Evolutionary conservation across 176 grass and related monocot genomes (phyloP), one percentile per base, ranked within the genome.

Genomic region (maize (Zea mays)): DNA sequence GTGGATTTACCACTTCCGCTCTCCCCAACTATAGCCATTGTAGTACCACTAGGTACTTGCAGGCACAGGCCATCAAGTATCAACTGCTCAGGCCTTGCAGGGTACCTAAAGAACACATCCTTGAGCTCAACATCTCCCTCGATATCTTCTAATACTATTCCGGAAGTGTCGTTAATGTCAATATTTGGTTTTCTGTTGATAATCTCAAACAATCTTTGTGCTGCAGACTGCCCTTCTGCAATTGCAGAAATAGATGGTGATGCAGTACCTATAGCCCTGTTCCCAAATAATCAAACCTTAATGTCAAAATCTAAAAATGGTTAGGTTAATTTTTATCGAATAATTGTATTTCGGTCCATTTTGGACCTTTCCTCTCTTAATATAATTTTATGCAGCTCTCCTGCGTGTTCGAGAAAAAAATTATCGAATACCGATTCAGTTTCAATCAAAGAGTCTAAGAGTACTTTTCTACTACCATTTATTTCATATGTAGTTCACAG

Each of bases 1-100:
- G 90, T 97, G 64, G 90, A 97, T 67, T 97, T 97, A 2, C 90
- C 93, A 64, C 93, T 92, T 65, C 93, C 90, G 76, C 93, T 97
- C 72, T 97, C 82, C 73, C 90, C 93, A 68, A 92, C 90, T 65
- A 97, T 86, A 79, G 93, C 90, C 85, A 97, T 87, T 85, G 87
- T 92, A 17, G 62, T 97, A 64, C 90, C 87, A 63, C 39, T 77
- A 54, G 85, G 50, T 46, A 90, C 82, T 49, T 87, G 35, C 50
- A 93, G 68, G 42, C 49, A 83, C 3, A 90, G n/a, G 49, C 82
- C 87, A 80, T 82, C 38, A 17, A 93, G 74, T 87, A 90, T 89
- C 75, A 68, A 73, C 9, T 97, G 84, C 48, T 88, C 87, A 81
- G 93, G 87, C 80, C 93, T 90, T 48, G 90, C 65, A 67, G 93